Evolutionary conservation across 129 eudicot species (phyloP).

Genomic region (Oenanthe sinensis): DNA sequence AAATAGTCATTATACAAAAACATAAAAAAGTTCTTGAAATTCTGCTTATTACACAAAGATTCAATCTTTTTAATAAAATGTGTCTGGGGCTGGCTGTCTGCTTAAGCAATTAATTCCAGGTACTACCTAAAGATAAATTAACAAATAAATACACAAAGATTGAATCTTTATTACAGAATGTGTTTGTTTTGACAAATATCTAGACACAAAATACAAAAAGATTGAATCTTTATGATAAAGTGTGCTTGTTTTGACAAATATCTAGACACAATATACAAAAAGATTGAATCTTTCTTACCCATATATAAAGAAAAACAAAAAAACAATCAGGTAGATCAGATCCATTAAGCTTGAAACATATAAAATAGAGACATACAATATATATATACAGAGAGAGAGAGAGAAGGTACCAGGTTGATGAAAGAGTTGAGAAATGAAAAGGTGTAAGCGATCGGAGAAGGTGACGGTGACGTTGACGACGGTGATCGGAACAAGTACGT

Average conservation of each 20-base stretch:
- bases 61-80: not conserved
- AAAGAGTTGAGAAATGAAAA: not conserved
- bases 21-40: not conserved
- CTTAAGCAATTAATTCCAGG: too few relatives aligned
- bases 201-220: constrained; percentile 11
- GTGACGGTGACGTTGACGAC: not conserved
- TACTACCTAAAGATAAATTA: too few relatives aligned
- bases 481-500: not conserved
- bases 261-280: not conserved
- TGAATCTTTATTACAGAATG: not conserved
- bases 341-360: not conserved
- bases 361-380: too few relatives aligned
- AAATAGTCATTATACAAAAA: not conserved
- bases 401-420: not conserved
- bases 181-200: not conserved
- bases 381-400: not conserved
- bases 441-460: not conserved
- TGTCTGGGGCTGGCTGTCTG: too few relatives aligned
- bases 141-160: too few relatives aligned
- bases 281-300: not conserved
- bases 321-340: not conserved
- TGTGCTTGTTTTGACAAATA: not conserved
- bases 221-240: not conserved
- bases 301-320: not conserved
- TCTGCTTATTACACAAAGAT: not conserved